Conservation (phyloP, 2,329 filamentous ascomycete species). For the Aureobasidium mangrovei region DNA sequence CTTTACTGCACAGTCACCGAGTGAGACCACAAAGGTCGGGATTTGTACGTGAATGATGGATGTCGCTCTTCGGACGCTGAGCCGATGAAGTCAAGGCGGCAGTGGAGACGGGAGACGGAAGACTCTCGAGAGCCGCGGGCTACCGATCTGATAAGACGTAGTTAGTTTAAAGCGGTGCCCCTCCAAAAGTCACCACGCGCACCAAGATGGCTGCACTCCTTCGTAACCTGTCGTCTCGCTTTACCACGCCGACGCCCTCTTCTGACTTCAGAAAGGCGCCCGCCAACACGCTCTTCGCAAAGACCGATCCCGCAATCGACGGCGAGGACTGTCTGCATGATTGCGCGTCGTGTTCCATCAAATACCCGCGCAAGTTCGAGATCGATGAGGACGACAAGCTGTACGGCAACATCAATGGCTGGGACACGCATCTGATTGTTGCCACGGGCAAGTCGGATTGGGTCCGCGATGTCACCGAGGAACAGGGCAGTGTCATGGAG, state of each 20-base stretch:
- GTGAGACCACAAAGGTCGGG: no score
- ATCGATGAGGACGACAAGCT: constrained; percentile 70
- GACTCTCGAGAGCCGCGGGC: no score
- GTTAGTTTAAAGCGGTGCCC: not conserved
- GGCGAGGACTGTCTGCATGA: constrained; percentile 85
- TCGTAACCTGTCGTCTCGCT: constrained; percentile 19
- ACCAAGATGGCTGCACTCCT: constrained; percentile 22
- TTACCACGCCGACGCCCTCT: constrained; percentile 21
- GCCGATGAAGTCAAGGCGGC: no score
- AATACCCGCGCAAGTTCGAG: constrained; percentile 64
- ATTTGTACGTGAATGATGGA: no score
- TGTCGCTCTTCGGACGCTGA: no score
- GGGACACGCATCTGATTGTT: constrained; percentile 82
- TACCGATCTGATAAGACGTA: constrained; percentile 6
- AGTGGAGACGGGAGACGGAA: no score
- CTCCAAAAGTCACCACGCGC: not conserved
- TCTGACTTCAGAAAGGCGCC: constrained; percentile 40
- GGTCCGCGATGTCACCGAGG: constrained; percentile 80
- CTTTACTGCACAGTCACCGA: no score
- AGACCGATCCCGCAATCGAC: constrained; percentile 65
- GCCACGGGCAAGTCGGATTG: constrained; percentile 96
- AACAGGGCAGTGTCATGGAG: constrained; percentile 57
- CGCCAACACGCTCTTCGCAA: constrained; percentile 57
- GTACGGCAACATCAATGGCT: constrained; percentile 78
- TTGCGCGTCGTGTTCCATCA: constrained; percentile 70